These are phyloP conservation scores for Paramecium caudatum DNA, from an alignment of 73 alveolate genomes.

Conservation along the genomic window DNA sequence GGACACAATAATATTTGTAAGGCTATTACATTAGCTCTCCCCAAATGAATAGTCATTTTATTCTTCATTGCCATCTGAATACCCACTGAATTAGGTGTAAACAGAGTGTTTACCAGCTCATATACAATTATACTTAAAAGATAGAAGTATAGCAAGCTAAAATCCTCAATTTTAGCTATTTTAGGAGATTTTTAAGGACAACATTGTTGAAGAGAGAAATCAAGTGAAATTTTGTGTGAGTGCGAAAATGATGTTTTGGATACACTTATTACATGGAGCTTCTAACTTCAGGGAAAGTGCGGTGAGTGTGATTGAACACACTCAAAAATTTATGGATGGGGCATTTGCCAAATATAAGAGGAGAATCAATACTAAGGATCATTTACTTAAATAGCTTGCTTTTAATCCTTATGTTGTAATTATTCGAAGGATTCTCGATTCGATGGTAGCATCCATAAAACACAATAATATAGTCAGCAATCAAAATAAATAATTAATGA, in stretches of 20 bases:
- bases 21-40: neutral
- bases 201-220: constrained; percentile 14
- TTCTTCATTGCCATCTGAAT: constrained; percentile 38
- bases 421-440: neutral
- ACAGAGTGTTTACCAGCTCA: constrained; percentile 18
- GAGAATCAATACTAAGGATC: neutral
- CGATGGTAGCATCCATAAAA: neutral
- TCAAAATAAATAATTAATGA: neutral
- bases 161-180: constrained; percentile 6
- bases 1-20: neutral
- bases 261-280: constrained; percentile 36
- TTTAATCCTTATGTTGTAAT: constrained; percentile 38
- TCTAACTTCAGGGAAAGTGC: constrained; percentile 12
- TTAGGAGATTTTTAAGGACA: constrained; percentile 6
- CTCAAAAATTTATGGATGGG: neutral
- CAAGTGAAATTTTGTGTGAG: constrained; percentile 29
- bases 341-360: constrained; percentile 11
- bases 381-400: neutral
- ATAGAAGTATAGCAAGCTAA: neutral
- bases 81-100: neutral
- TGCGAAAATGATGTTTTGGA: constrained; percentile 57
- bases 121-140: neutral
- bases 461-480: neutral
- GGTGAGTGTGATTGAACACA: neutral
- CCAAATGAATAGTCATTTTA: constrained; percentile 24